Percentiles rank a stretch among this genome's conserved stretches.
phyloP scores from a whole-genome alignment of 148 eudicot genomes.

The Pharnaceum exiguum region DNA sequence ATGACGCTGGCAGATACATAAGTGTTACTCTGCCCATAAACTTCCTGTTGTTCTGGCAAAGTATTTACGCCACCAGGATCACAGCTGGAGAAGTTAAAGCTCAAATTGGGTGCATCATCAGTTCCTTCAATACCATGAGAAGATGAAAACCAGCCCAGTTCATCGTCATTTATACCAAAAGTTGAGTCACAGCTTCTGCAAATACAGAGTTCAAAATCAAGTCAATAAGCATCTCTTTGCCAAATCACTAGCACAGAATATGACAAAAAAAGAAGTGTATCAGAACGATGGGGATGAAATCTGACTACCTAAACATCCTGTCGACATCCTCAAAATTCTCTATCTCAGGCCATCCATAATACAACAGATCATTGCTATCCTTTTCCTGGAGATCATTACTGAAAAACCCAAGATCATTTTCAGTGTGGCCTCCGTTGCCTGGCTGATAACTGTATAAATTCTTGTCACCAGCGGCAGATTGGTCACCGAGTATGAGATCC shows the following conservation, averaged over 20 bases:
- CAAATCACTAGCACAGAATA: neutral
- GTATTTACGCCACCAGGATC: constrained; percentile 30
- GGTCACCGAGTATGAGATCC: constrained; percentile 36
- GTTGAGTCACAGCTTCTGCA: constrained; percentile 84
- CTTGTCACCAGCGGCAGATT: constrained; percentile 30
- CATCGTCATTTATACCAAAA: constrained; percentile 69
- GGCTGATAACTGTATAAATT: constrained; percentile 41
- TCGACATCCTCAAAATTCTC: constrained; percentile 91
- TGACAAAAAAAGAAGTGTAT: neutral
- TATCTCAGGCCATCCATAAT: constrained; percentile 71
- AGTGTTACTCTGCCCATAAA: constrained; percentile 24
- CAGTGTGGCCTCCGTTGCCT: constrained; percentile 40
- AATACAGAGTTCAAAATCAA: neutral
- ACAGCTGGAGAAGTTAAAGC: constrained; percentile 37
- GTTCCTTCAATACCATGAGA: constrained; percentile 54
- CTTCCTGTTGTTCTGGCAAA: constrained; percentile 29
- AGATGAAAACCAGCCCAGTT: constrained; percentile 61
- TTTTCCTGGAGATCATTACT: constrained; percentile 40
- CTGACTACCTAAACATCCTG: constrained; percentile 78
- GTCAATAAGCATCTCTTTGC: neutral
- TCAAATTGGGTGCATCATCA: constrained; percentile 41
- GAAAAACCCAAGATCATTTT: constrained; percentile 43
- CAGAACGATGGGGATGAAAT: neutral
- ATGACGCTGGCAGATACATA: constrained; percentile 25
- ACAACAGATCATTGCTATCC: constrained; percentile 54